Base-by-base conservation (phyloP, 2,329 filamentous ascomycete species). In the Pochonia chlamydosporia region DNA sequence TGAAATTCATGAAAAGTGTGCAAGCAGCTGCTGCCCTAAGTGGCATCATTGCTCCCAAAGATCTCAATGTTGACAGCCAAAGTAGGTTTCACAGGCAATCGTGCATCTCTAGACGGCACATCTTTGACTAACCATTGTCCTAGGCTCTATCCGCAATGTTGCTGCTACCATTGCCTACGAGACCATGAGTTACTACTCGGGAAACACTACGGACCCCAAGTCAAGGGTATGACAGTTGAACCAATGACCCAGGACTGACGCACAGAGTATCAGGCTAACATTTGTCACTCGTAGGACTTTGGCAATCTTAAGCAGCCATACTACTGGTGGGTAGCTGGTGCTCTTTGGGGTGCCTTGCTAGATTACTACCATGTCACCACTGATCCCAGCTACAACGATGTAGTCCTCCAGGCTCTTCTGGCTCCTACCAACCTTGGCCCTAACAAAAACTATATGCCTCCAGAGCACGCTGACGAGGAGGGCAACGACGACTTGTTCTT, bases 401-500 rank as follows among this genome's bases (percentile, higher is more conserved):
- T 77, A 3, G 70, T 83, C 43, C 73, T 76, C 28, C 69, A 83
- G 51, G 82, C 78, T 8, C 65, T 88, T 3, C 62, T 79, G 5
- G 78, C 72, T 23, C 82, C 65, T 1, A 63, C 64, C 43, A 82
- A 78, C 60, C 75, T 69, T 5, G 82, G 82, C 1, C 73, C 76
- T 0, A 62, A 75, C 8, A 70, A 74, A 49, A 73, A 87, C 63
- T 85, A 76, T 57, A 81, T 86, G 73, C 70, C 76, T 4, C 71
- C 74, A 0, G 63, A 66, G 47, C 78, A 84, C 52, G 64, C 65
- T 11, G 70, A 71, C n/a, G 76, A 81, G 50, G 78, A 85, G 61
- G 84, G 85, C 45, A 89, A 89, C 54, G 85, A 89, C 54, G 85
- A 89, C 59, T 82, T 88, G 59, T 81, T 80, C 26, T 88, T 88